Evolutionary conservation across 2,329 filamentous ascomycete genomes (phyloP).

Genomic region (Pseudogymnoascus sp.): DNA sequence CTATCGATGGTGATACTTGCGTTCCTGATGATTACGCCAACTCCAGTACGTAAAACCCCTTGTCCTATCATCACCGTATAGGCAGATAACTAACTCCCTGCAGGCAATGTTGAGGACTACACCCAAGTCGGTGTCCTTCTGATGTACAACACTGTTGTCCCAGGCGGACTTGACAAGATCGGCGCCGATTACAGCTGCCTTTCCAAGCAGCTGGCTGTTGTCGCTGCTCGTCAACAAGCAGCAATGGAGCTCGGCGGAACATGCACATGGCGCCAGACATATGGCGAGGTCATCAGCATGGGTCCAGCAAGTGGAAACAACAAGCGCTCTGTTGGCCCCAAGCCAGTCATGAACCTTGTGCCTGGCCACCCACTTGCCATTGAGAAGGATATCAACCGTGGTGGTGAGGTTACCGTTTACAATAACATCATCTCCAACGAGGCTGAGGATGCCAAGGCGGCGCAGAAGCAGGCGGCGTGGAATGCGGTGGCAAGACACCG

Average conservation of each 20-base stretch:
- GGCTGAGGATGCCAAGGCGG: neutral
- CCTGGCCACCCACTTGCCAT: neutral
- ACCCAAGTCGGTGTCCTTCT: conserved; percentile 23
- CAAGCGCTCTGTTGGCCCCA: neutral
- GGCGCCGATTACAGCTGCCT: conserved; percentile 23
- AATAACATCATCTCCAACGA: neutral
- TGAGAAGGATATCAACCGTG: neutral
- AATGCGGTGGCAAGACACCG: neutral
- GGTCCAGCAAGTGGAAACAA: neutral
- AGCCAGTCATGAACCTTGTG: neutral
- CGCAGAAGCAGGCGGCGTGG: neutral
- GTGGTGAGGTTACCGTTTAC: neutral
- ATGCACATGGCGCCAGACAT: neutral
- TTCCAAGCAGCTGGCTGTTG: conserved; percentile 17
- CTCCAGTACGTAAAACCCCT: conserved; percentile 18
- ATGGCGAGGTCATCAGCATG: conserved; percentile 4
- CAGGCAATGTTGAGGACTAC: conserved; percentile 24
- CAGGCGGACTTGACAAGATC: conserved; percentile 22
- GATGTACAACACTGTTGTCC: conserved; percentile 25
- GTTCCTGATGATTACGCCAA: conserved; percentile 18
- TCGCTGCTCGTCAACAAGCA: neutral
- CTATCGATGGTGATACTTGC: neutral
- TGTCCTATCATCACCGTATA: conserved; percentile 9
- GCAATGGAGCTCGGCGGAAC: neutral
- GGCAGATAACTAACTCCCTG: conserved; percentile 17